These are phyloP conservation scores for Thozetella sp. DNA, from an alignment of 495 filamentous ascomycete species.

Conservation along the genomic window DNA sequence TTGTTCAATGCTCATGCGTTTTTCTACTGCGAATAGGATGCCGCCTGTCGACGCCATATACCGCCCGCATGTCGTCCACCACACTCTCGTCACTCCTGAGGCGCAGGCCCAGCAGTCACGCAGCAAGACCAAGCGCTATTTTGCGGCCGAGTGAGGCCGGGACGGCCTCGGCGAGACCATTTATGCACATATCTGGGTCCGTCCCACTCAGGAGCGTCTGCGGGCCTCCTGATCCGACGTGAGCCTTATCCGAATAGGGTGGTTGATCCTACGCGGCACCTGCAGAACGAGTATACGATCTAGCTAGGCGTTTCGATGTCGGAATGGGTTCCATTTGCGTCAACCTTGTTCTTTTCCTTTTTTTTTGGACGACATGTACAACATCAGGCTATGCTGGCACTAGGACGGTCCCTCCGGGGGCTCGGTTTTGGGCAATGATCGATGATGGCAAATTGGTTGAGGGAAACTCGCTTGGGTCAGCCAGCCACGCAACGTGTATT, in stretches of 20 bases:
- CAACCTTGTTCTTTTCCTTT: neutral
- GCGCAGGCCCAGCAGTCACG: slow-evolving; percentile 70
- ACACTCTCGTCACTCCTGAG: slow-evolving; percentile 76
- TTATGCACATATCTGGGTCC: neutral
- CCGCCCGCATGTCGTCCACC: slow-evolving; percentile 89
- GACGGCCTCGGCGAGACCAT: neutral
- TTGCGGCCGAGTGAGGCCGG: slow-evolving; percentile 61
- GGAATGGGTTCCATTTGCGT: slow-evolving; percentile 1
- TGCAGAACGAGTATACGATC: neutral
- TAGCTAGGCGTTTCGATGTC: neutral
- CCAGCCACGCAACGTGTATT: neutral
- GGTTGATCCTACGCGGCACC: neutral
- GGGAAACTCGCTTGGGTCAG: neutral
- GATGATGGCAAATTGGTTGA: neutral
- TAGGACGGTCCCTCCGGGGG: neutral
- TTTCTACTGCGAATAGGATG: slow-evolving; percentile 47
- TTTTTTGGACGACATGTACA: neutral
- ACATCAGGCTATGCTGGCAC: neutral
- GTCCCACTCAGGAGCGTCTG: too few relatives aligned
- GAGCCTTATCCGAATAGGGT: neutral
- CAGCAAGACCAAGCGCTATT: slow-evolving; percentile 80
- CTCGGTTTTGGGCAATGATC: neutral
- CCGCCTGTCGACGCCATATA: slow-evolving; percentile 91
- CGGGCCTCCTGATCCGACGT: too few relatives aligned
- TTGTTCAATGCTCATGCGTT: neutral